Percentiles rank a stretch among this genome's conserved stretches.
These are phyloP conservation scores for Coemansia sp. DNA, from an alignment of 192 early-diverging fungal species.

Conservation along the genomic window DNA sequence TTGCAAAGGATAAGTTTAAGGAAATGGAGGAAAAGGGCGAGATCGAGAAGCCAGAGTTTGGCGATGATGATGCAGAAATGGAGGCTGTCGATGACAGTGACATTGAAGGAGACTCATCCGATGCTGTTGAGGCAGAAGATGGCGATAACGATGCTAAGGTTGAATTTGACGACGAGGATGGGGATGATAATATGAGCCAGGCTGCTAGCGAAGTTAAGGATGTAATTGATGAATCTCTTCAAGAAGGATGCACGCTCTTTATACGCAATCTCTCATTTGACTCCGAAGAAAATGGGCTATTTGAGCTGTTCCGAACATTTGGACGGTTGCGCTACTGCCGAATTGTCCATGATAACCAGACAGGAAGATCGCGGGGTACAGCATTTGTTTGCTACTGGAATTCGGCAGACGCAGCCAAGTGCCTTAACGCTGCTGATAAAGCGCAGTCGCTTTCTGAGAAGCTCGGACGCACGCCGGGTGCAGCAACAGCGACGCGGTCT, in stretches of 20 bases:
- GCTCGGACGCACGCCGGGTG: constrained; percentile 45
- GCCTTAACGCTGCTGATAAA: constrained; percentile 70
- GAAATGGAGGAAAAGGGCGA: constrained; percentile 62
- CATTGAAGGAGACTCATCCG: constrained; percentile 41
- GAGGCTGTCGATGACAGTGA: constrained; percentile 40
- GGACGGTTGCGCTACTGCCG: constrained; percentile 72
- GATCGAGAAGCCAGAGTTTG: constrained; percentile 46
- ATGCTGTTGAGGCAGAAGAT: constrained; percentile 33
- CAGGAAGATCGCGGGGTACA: constrained; percentile 87
- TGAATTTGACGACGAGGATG: constrained; percentile 24
- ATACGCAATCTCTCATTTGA: constrained; percentile 92
- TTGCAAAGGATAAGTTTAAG: constrained; percentile 72
- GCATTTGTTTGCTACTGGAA: constrained; percentile 88
- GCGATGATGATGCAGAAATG: constrained; percentile 35
- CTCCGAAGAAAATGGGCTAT: constrained; percentile 77
- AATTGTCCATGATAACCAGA: constrained; percentile 79
- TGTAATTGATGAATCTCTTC: constrained; percentile 57
- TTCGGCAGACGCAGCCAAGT: constrained; percentile 68
- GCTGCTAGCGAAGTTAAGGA: constrained; percentile 38
- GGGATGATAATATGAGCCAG: constrained; percentile 39
- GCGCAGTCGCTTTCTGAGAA: constrained; percentile 57
- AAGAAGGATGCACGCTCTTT: constrained; percentile 78
- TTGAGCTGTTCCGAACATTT: constrained; percentile 55
- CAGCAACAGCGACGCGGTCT: constrained; percentile 7
- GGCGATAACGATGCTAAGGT: constrained; percentile 30